Evolutionary conservation across 345 rosid genomes (phyloP).

Genomic region (Eutrema japonicum): DNA sequence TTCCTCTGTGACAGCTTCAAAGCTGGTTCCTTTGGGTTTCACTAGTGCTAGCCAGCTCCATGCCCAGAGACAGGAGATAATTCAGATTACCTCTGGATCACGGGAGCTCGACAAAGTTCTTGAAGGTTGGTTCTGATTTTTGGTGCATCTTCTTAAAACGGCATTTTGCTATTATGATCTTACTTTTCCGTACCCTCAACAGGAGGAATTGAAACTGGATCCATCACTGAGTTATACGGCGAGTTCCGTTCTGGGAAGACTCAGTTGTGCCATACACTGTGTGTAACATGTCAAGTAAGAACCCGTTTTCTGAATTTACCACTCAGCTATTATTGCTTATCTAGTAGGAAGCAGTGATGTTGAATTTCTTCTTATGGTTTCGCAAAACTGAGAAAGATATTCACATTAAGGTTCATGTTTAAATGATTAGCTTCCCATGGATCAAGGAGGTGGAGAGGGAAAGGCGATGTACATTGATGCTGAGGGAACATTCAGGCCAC

Average conservation of each 20-base stretch:
- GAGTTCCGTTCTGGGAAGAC: conserved; percentile 99
- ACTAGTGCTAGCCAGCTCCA: conserved; percentile 92
- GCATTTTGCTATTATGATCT: conserved; percentile 22
- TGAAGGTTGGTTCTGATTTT: conserved; percentile 58
- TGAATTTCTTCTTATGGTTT: not conserved
- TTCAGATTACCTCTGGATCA: conserved; percentile 96
- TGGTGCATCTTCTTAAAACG: conserved; percentile 3
- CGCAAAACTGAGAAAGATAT: conserved; percentile 12
- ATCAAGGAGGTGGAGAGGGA: conserved; percentile 99
- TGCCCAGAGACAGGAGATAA: conserved; percentile 90
- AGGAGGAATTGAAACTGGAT: conserved; percentile 98
- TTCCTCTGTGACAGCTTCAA: conserved; percentile 66
- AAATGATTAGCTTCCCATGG: conserved; percentile 81
- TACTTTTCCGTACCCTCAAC: conserved; percentile 26
- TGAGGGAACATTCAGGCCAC: conserved; percentile 97
- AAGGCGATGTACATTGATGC: conserved; percentile 99
- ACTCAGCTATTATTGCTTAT: conserved; percentile 5
- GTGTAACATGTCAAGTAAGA: conserved; percentile 95
- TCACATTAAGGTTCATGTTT: conserved; percentile 1
- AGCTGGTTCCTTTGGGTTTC: conserved; percentile 90
- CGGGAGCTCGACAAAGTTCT: conserved; percentile 92
- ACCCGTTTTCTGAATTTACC: conserved; percentile 6
- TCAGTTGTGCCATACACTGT: conserved; percentile 94
- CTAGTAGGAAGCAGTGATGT: not conserved
- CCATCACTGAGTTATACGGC: conserved; percentile 94